Evolutionary conservation across 2,329 filamentous ascomycete species (phyloP), one percentile per base, ranked within the genome.

Genomic region (Ophiocordyceps sinensis): DNA sequence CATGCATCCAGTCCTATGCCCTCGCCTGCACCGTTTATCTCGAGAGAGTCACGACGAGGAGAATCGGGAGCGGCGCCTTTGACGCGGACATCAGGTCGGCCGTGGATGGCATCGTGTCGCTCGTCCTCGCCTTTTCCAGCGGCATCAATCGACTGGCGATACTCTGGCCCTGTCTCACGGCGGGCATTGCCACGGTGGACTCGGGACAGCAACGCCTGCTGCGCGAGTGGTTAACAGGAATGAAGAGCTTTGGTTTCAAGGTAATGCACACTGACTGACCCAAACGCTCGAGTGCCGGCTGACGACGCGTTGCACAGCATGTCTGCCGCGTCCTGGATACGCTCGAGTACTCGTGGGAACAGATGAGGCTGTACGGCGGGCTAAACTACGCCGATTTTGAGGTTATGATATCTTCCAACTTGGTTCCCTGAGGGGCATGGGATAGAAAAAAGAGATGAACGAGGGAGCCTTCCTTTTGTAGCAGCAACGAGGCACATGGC

Each of bases 1-100:
- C 46, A 4, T 47, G 43, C 36, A 42, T 48, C 14, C 23, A 42
- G 28, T 38, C 38, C 31, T 48, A 48, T 29, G 43, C 46, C 34
- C 17, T 42, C 30, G 39, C 41, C 11, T 46, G 43, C 29, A 26
- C 37, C 7, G 21, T 48, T n/a, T 46, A 48, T 28, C 45, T 48
- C 28, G 42, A 47, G 32, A 40, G 46, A 28, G 23, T 40, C 21
- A 28, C 31, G 9, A 42, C 42, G 10, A 40, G 38, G 31, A 36
- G 44, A 5, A 36, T 41, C 5, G 35, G 39, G 9, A 29, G 35
- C 30, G 39, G 39, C 13, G 41, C 35, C 15, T 43, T 43, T 28
- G 39, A 43, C n/a, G 17, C 42, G 5, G 29, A 34, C 3, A 39
- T 43, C 11, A 41, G 38, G 36, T 8, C 23, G 1, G 17, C 26